These are phyloP conservation scores for Prillingera fragicola DNA, from an alignment of 1,284 basidiomycete species.

Conservation along the genomic window DNA sequence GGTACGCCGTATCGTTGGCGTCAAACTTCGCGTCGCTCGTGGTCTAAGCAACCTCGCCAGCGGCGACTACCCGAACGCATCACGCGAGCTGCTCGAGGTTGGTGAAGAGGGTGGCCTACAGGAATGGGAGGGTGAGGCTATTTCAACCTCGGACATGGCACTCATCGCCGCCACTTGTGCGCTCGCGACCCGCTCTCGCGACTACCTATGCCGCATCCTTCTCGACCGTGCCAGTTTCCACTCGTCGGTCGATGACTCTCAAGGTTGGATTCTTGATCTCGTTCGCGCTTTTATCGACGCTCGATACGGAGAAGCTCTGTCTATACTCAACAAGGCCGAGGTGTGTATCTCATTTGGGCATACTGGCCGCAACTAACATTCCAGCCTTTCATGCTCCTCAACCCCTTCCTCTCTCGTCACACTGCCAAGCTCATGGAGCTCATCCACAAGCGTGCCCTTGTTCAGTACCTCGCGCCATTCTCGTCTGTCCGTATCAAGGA, in stretches of 20 bases:
- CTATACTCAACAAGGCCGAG: constrained; percentile 23
- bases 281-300: constrained; percentile 37
- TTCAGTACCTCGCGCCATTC: constrained; percentile 43
- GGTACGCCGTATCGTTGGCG: constrained; percentile 21
- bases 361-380: constrained; percentile 1
- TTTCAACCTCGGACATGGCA: constrained; percentile 33
- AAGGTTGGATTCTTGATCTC: constrained; percentile 35
- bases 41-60: constrained; percentile 25
- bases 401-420: constrained; percentile 25
- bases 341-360: constrained; percentile 17
- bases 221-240: constrained; percentile 33
- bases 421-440: constrained; percentile 15
- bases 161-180: constrained; percentile 32
- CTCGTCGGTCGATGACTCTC: constrained; percentile 28
- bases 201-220: constrained; percentile 26
- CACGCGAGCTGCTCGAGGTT: constrained; percentile 27
- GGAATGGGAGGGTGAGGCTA: constrained; percentile 39
- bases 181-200: constrained; percentile 27
- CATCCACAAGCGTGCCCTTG: constrained; percentile 32
- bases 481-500: constrained; percentile 27
- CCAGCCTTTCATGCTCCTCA: constrained; percentile 28
- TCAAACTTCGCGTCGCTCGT: constrained; percentile 31
- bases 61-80: constrained; percentile 25
- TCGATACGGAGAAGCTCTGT: constrained; percentile 32
- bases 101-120: constrained; percentile 37